Evolutionary conservation across 139 green algal species (phyloP), one percentile per base, ranked within the genome.

Genomic region (Chlamydomonas eustigma): DNA sequence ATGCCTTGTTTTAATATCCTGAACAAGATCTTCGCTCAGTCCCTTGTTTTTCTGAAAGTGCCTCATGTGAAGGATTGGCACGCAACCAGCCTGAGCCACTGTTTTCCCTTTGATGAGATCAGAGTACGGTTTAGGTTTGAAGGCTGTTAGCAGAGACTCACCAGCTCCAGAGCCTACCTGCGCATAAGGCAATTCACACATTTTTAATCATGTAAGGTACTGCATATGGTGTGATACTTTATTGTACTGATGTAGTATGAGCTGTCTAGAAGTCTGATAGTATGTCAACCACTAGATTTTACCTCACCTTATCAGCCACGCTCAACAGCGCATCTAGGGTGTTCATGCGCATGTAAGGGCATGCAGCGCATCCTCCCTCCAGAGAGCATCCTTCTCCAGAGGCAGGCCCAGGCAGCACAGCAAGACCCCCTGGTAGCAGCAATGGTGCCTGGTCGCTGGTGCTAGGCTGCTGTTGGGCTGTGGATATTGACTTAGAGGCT

Each of bases 271-370:
- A n/a, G n/a, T n/a, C n/a, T n/a, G n/a, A n/a, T n/a, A n/a, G n/a
- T n/a, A n/a, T n/a, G n/a, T n/a, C n/a, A n/a, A n/a, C n/a, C n/a
- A n/a, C n/a, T n/a, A n/a, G n/a, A n/a, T n/a, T 77, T 24, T 58
- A 12, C 12, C 52, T 6, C 52, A 94, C 64, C 37, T 58, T 65
- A 30, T 77, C 51, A 71, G 83, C 89, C 31, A 95, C 87, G 28
- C 22, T 25, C 39, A 84, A 32, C 66, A 94, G 76, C 35, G 89
- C 90, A 0, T 37, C 33, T 63, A 96, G 82, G 24, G 75, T 92
- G 87, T 97, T 97, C 91, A 97, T 96, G 81, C 97, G 96, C 95
- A 99, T 99, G 86, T 96, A 99, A 0, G 95, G 95, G 88, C 95
- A 99, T 32, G 90, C 90, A 0, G 95, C 95, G 76, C 95, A 99